Base-by-base conservation (phyloP, 768 basidiomycete species). In the Lactarius hengduanensis region DNA sequence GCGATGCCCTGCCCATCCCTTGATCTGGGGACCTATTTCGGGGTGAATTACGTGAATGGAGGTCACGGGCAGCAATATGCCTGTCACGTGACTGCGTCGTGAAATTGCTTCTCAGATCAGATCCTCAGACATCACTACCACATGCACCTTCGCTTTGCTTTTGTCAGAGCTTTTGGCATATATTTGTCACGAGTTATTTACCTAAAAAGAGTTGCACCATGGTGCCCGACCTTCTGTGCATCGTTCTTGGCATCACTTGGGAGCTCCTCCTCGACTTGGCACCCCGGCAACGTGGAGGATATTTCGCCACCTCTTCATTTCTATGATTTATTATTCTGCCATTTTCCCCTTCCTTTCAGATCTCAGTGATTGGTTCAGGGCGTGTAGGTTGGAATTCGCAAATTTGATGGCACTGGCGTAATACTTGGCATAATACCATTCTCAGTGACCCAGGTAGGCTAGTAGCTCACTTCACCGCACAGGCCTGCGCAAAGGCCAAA, bases 1-100 rank as follows among this genome's bases (percentile, higher is more conserved):
- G 2, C 38, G 61, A 41, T 61, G 62, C 7, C 65, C 15, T 47
- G 57, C 30, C 58, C 65, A 26, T 57, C 18, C 36, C 36, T 13
- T 26, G 56, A n/a, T 54, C 65, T 32, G 13, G 38, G 38, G 38
- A 16, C 38, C 57, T 59, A n/a, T n/a, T n/a, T 26, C 26, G 26
- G 38, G 65, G 38, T 2, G 55, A 41, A 34, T 61, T 47, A 40
- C 4, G 38, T 15, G 38, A 2, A 10, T 15, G 13, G 38, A 38
- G 38, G 11, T 4, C 15, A 2, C 15, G 13, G 38, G 38, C 38
- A 9, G 10, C 9, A 36, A 36, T 32, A 11, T 3, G 1, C 10
- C 2, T 36, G 2, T 36, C 36, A 36, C 10, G 36, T 36, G 36
- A 36, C 10, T 7, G 36, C 10, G 36, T 11, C 36, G 26, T 26